Evolutionary conservation across 1,284 basidiomycete genomes (phyloP).

Genomic region (Xerocomus amazonicus): DNA sequence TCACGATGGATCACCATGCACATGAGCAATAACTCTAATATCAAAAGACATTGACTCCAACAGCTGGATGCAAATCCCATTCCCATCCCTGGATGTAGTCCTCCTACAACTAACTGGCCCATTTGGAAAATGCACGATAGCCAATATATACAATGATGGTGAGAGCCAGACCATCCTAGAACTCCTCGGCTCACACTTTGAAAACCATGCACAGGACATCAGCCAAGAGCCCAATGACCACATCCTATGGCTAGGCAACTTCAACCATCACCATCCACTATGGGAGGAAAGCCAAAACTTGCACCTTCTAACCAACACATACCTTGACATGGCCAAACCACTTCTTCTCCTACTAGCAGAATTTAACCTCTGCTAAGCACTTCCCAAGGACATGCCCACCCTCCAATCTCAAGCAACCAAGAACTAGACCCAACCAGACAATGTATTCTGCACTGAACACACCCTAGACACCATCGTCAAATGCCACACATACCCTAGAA

Average conservation of each 20-base stretch:
- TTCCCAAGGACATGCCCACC: too few relatives aligned
- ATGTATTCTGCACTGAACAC: background rate
- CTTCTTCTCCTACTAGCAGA: too few relatives aligned
- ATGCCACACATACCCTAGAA: background rate
- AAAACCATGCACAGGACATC: background rate
- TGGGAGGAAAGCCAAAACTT: constrained; percentile 21
- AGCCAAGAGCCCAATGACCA: background rate
- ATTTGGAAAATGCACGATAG: background rate
- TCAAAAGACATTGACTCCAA: too few relatives aligned
- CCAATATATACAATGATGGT: background rate
- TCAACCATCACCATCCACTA: background rate
- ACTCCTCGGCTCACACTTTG: background rate
- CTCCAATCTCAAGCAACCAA: background rate
- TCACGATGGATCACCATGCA: too few relatives aligned
- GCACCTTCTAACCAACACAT: constrained; percentile 35
- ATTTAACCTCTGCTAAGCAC: too few relatives aligned
- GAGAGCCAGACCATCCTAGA: background rate
- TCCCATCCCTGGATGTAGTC: background rate
- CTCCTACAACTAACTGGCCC: background rate
- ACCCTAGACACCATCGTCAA: background rate
- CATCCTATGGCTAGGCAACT: background rate
- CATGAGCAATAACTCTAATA: too few relatives aligned
- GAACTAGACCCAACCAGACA: background rate
- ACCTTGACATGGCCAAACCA: background rate
- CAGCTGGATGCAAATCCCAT: background rate